These are phyloP conservation scores for Fagopyrum tataricum DNA, from an alignment of 148 eudicot genomes.

Conservation along the genomic window DNA sequence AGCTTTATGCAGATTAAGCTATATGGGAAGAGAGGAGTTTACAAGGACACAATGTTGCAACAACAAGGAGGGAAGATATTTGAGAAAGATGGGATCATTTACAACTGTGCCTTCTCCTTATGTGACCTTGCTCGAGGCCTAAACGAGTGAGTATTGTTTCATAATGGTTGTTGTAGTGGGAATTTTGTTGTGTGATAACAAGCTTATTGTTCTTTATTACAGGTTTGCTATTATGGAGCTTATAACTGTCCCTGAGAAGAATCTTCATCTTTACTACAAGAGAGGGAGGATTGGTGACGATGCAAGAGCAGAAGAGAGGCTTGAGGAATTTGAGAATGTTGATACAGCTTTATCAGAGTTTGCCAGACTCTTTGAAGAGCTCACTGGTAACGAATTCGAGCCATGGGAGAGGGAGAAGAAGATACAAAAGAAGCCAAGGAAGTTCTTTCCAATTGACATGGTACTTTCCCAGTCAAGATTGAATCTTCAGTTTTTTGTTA, in stretches of 20 bases:
- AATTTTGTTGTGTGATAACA: background rate
- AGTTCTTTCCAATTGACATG: constrained; percentile 67
- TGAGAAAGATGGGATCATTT: constrained; percentile 65
- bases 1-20: constrained; percentile 43
- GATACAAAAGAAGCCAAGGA: constrained; percentile 51
- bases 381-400: constrained; percentile 67
- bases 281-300: constrained; percentile 62
- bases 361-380: constrained; percentile 54
- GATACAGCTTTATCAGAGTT: constrained; percentile 58
- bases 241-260: constrained; percentile 50
- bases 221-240: constrained; percentile 63
- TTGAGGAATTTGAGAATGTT: constrained; percentile 50
- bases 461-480: constrained; percentile 23
- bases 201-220: background rate
- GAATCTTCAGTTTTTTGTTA: background rate
- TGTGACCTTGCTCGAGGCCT: constrained; percentile 46
- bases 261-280: constrained; percentile 62
- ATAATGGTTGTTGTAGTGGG: background rate
- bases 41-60: constrained; percentile 69
- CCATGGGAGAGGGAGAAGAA: constrained; percentile 89
- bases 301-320: constrained; percentile 49
- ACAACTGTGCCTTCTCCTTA: constrained; percentile 59
- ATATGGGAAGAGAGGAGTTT: constrained; percentile 81
- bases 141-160: constrained; percentile 42
- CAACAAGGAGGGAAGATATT: constrained; percentile 65